Percentiles rank a stretch among this genome's conserved stretches.
Conservation (phyloP, 2,329 filamentous ascomycete species). For the Neospermospora avenae region DNA sequence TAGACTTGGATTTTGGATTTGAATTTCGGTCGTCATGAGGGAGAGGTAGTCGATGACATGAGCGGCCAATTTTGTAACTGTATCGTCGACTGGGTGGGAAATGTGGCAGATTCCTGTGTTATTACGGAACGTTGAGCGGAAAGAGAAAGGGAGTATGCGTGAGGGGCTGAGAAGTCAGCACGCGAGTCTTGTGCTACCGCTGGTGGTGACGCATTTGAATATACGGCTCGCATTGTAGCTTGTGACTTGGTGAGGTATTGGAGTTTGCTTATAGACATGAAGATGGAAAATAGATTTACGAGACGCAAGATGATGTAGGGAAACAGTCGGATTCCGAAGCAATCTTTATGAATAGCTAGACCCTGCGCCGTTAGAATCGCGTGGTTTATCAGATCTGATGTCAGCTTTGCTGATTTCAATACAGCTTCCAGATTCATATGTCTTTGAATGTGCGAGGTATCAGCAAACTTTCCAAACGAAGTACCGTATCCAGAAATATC, state of each 20-base stretch:
- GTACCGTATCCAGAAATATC: too few species aligned
- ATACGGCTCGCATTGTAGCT: background rate
- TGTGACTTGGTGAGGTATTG: background rate
- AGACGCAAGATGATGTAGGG: too few species aligned
- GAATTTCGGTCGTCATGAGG: background rate
- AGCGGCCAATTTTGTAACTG: background rate
- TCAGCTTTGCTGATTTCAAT: too few species aligned
- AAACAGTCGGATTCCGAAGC: too few species aligned
- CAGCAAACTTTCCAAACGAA: too few species aligned
- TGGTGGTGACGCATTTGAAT: background rate
- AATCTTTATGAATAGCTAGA: too few species aligned
- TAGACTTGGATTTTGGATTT: background rate
- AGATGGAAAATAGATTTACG: too few species aligned
- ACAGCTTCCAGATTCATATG: too few species aligned
- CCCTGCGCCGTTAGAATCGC: too few species aligned
- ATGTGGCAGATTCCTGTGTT: background rate
- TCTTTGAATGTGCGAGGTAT: too few species aligned
- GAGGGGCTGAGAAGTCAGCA: background rate
- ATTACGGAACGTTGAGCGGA: background rate
- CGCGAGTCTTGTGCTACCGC: background rate
- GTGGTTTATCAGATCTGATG: too few species aligned
- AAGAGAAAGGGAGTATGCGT: background rate
- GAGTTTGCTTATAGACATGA: too few species aligned
- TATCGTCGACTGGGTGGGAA: background rate
- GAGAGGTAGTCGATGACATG: background rate